Evolutionary conservation across 257 asterid species (phyloP).

Genomic region (Voacanga thouarsii): DNA sequence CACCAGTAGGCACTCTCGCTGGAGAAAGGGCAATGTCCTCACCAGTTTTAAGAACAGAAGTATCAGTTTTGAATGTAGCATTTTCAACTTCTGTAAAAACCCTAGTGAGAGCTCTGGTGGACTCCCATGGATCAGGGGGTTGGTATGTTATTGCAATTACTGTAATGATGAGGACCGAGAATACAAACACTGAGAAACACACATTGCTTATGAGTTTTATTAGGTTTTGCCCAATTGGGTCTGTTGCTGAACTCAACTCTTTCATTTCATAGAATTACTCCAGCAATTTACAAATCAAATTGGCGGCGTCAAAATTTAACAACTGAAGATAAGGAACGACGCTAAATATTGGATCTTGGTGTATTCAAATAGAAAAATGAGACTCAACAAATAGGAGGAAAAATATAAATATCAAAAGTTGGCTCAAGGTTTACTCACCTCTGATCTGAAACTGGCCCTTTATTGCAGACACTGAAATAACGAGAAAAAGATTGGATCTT

Average conservation of each 20-base stretch:
- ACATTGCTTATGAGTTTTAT: constrained; percentile 82
- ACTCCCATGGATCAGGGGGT: constrained; percentile 99
- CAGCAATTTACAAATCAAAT: constrained; percentile 9
- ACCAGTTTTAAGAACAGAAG: constrained; percentile 85
- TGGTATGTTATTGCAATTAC: constrained; percentile 92
- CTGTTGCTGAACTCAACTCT: constrained; percentile 56
- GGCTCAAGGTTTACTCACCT: constrained; percentile 30
- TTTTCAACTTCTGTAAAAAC: constrained; percentile 73
- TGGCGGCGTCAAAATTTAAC: constrained; percentile 7
- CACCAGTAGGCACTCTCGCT: constrained; percentile 32
- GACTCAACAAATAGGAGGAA: neutral
- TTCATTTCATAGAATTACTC: constrained; percentile 39
- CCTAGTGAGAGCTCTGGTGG: constrained; percentile 85
- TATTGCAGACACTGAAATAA: constrained; percentile 14
- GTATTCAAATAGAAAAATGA: neutral
- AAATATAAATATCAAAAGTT: neutral
- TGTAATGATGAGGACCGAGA: constrained; percentile 80
- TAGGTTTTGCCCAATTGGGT: constrained; percentile 84
- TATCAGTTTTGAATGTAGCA: constrained; percentile 79
- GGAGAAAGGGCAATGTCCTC: constrained; percentile 74
- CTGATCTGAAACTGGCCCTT: constrained; percentile 24
- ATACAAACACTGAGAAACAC: constrained; percentile 91
- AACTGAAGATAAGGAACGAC: neutral
- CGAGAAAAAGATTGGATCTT: constrained; percentile 35
- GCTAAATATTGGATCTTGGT: constrained; percentile 28